These are phyloP conservation scores for Gloeopeniophorella convolvens DNA, from an alignment of 768 basidiomycete species.

Conservation along the genomic window DNA sequence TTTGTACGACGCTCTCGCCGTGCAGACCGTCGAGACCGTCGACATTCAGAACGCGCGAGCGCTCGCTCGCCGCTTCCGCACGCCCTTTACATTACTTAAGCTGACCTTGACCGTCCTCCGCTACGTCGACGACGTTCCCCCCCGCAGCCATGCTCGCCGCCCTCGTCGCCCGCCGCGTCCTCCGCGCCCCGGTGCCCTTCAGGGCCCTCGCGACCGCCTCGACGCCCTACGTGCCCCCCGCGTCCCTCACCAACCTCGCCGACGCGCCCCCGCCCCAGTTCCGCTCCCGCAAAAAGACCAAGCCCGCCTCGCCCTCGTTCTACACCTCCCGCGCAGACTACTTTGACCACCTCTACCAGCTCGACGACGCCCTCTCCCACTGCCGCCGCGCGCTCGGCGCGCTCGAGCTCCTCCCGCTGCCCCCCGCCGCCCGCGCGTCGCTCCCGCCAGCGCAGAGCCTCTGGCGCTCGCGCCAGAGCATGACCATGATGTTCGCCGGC, in stretches of 20 bases:
- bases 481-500: constrained; percentile 50
- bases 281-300: constrained; percentile 17
- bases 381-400: constrained; percentile 54
- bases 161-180: constrained; percentile 1
- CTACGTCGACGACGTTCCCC: not conserved
- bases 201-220: constrained; percentile 22
- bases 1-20: constrained; percentile 80
- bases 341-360: constrained; percentile 61
- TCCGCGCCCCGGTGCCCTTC: not conserved
- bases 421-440: constrained; percentile 54
- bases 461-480: constrained; percentile 62
- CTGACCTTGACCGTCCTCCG: not conserved
- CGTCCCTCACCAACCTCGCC: constrained; percentile 23
- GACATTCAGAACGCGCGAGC: constrained; percentile 18
- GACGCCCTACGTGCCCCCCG: constrained; percentile 26
- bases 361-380: constrained; percentile 57
- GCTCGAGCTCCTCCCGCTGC: constrained; percentile 73
- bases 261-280: constrained; percentile 3
- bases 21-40: constrained; percentile 22
- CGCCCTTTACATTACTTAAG: constrained; percentile 14
- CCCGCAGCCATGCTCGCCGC: not conserved
- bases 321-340: constrained; percentile 76
- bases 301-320: constrained; percentile 69
- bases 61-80: not conserved
- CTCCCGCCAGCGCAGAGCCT: constrained; percentile 53